Base-by-base conservation (phyloP, 129 eudicot species). In the Tanacetum coccineum region DNA sequence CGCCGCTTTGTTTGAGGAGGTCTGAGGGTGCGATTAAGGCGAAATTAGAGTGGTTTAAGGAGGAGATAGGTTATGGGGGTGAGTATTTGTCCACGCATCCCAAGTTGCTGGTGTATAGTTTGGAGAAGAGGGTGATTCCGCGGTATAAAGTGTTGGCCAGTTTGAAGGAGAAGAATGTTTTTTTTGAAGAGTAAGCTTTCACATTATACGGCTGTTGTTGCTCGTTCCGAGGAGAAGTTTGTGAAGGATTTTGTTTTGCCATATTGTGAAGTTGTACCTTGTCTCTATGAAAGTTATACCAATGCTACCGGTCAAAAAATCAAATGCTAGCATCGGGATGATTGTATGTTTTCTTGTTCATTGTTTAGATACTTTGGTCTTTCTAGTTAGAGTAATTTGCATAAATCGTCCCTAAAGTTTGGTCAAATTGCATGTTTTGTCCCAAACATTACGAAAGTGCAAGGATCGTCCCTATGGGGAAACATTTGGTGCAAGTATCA, bases 71-170 rank as follows among this genome's bases (percentile, higher is more conserved):
- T 21, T 78, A 66, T 60, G 21, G 56, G 11, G 64, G 75, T 25
- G 60, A n/a, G 11, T 74, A 73, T 58, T 20, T 81, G 57, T 70
- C 78, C 0, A 25, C 78, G 13, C 75, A 62, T 14, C 76, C 78
- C 1, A 25, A 26, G 11, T 11, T 78, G 2, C 39, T 82, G 3
- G 40, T 20, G 26, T 60, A 55, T 17, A 74, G 86, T 25, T 74
- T 81, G 53, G 78, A 81, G 39, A 70, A 66, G 55, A 70, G 80
- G 65, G 80, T 81, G 40, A 28, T 68, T 8, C 78, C 86, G 0
- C 63, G 86, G 46, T 1, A 57, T 67, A 39, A 63, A 26, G 76
- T 77, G 21, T 21, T 68, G 48, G 28, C 52, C 12, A 52, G 26
- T 21, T 70, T 81, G 68, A 65, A 70, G 50, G 75, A 78, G 78